Evolutionary conservation across 768 basidiomycete genomes (phyloP), one percentile per base, ranked within the genome.

Genomic region (Rhodotorula toruloides): DNA sequence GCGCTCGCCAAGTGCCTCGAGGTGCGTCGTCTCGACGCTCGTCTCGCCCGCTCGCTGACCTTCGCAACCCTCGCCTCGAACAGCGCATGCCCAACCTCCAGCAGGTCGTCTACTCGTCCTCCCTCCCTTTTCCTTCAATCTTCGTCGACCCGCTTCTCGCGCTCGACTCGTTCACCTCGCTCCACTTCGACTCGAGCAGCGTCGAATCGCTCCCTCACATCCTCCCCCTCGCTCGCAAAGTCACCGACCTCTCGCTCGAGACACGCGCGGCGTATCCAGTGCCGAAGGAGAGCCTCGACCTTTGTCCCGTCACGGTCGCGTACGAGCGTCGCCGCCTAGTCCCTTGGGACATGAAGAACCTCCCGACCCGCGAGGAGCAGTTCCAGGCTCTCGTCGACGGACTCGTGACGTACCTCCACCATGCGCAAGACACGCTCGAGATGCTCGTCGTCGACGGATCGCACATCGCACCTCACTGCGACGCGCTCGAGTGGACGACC

Each of bases 131-230:
- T 19, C 25, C 49, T 31, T 32, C 49, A 21, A 10, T 50, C 32
- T 11, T 50, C 49, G 32, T 50, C 49, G 49, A 50, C 2, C 10
- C 49, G 19, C 49, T 50, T 32, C 1, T 4, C 11, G 21, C 4
- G 32, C 14, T 50, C 3, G 21, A 31, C 7, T 19, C 4, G 31
- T 50, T 50, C 49, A 17, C 21, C 19, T 21, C 10, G 12, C 49
- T 50, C 49, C 2, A 32, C 11, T 50, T 50, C 22, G 4, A 8
- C 3, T 1, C 32, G 16, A 7, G 4, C 49, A 32, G 49, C 3
- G 13, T 25, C 49, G 49, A 50, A 19, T 50, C 49, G 49, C 49
- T 50, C 31, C 49, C 49, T 12, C 29, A 50, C 49, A 36, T 50
- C 49, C 49, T 50, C 17, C 49, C 49, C 8, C 49, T 50, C 49